phyloP scores from a whole-genome alignment of 1,139 yeast species.

The Hansenula sp. region DNA sequence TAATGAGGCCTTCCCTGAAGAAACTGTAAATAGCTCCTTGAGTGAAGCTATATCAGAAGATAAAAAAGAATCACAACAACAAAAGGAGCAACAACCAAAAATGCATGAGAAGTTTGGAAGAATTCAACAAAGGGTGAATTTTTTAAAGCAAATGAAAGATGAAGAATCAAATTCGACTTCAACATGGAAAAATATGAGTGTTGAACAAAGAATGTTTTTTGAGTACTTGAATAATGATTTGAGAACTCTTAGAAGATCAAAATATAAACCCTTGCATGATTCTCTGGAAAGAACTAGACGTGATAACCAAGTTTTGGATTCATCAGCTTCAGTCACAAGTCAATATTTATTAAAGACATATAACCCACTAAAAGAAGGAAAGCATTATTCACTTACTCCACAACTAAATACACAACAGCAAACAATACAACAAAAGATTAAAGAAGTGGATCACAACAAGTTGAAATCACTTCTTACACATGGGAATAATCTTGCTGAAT shows the following conservation, averaged over 20 bases:
- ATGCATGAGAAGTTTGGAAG: constrained; percentile 10
- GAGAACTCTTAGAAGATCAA: constrained; percentile 14
- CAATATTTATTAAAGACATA: background rate
- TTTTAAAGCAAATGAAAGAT: constrained; percentile 13
- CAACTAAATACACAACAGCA: background rate
- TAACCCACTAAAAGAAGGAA: background rate
- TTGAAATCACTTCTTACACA: background rate
- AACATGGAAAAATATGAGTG: background rate
- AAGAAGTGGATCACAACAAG: background rate
- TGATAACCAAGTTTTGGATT: background rate
- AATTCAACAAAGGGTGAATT: constrained; percentile 19
- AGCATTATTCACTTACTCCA: background rate
- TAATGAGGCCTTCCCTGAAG: too few relatives aligned
- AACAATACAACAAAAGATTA: background rate
- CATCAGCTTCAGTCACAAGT: background rate
- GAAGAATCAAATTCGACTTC: constrained; percentile 4
- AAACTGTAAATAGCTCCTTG: too few relatives aligned
- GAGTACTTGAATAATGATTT: constrained; percentile 19
- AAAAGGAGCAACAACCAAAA: background rate
- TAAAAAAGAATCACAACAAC: too few relatives aligned
- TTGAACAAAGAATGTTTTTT: constrained; percentile 19
- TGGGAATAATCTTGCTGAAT: background rate
- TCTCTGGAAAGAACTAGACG: constrained; percentile 6
- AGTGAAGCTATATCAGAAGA: background rate
- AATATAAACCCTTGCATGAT: constrained; percentile 12